phyloP scores from a whole-genome alignment of 192 early-diverging fungal species.

The Haplosporangium gracile region DNA sequence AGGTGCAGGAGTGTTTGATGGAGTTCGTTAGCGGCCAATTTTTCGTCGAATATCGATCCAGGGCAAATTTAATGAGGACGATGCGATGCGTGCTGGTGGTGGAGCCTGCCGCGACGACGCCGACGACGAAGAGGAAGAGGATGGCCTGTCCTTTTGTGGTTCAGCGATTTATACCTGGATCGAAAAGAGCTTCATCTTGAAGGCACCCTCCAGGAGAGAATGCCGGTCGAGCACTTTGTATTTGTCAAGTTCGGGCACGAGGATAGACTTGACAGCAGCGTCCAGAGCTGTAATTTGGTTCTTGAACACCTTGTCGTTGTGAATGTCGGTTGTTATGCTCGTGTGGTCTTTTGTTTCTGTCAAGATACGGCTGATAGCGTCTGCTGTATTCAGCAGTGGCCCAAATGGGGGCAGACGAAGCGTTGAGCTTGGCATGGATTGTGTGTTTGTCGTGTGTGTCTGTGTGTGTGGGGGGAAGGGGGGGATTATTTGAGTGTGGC shows the following conservation, averaged over 20 bases:
- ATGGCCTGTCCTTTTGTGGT: background rate
- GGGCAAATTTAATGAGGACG: background rate
- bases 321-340: background rate
- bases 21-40: background rate
- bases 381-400: constrained; percentile 29
- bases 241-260: constrained; percentile 19
- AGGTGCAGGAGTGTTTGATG: constrained; percentile 3
- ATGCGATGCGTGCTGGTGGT: background rate
- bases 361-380: constrained; percentile 21
- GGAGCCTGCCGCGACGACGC: constrained; percentile 7
- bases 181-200: constrained; percentile 42
- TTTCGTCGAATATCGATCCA: background rate
- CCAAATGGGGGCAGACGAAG: constrained; percentile 24
- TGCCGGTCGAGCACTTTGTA: constrained; percentile 16
- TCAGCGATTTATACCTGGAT: constrained; percentile 33
- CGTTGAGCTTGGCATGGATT: background rate
- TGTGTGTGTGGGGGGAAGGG: too few species aligned
- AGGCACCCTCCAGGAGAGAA: constrained; percentile 30
- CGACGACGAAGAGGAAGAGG: background rate
- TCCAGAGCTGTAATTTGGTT: constrained; percentile 8
- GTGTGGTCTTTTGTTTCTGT: background rate
- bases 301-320: background rate
- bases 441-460: background rate
- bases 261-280: constrained; percentile 4
- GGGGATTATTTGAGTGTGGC: background rate